Base-by-base conservation (phyloP, 768 basidiomycete species). In the Serendipita vermifera region DNA sequence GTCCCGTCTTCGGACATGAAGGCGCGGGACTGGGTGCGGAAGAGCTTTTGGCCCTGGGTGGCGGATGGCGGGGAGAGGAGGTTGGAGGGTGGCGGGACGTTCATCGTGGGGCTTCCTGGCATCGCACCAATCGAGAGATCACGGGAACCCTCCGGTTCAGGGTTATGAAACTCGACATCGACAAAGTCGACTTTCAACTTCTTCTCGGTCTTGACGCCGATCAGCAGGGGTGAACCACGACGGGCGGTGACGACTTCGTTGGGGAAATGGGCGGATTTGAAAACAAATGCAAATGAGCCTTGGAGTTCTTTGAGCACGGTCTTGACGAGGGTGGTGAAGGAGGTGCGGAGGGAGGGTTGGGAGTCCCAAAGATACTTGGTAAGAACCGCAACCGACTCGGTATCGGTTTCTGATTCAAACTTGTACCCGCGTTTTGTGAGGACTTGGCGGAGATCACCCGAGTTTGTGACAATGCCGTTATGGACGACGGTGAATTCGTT, bases 131-230 rank as follows among this genome's bases (percentile, higher is more conserved):
- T 27, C 5, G 29, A n/a, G 14, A 66, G 61, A 63, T 66, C 65
- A 60, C 63, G 62, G 46, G 77, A 74, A 59, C 71, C 70, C 54
- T 77, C 75, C 3, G 74, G 70, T 33, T 87, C 85, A 39, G 85
- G 78, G 36, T 83, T 82, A 32, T 86, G 82, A 64, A 98, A 82
- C 69, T 98, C 93, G 57, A 99, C 96, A 71, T 98, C 96, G 43
- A 99, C 94, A 63, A 99, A 98, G 73, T 99, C 96, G 35, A 98
- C 94, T 76, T 99, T 99, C 65, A 99, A 79, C 72, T 98, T 98
- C 78, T 96, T 93, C 68, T 99, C 94, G 15, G 96, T 98, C 83
- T 98, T 98, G 67, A 99, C 94, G 73, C 96, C 96, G 65, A 99
- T 81, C 57, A 98, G 72, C 29, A 99, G 81, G 27, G 96, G 96